Percentiles rank a stretch among this genome's conserved stretches.
These are phyloP conservation scores for Anisodus acutangulus DNA, from an alignment of 257 asterid genomes.

Conservation along the genomic window DNA sequence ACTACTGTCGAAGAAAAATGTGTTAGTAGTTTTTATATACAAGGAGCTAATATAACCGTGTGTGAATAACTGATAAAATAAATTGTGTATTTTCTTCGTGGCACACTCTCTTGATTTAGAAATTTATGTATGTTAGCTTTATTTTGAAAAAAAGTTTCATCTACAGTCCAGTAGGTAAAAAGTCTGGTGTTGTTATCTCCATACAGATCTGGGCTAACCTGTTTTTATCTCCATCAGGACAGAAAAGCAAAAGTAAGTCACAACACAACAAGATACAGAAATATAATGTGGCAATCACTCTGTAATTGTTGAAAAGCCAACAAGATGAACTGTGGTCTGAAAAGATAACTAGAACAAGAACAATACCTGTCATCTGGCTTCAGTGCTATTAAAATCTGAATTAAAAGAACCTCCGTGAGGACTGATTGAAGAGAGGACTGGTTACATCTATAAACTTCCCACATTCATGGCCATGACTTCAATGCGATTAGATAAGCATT, in stretches of 20 bases:
- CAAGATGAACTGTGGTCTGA: no score
- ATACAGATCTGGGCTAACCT: slow-evolving; percentile 29
- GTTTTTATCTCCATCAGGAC: not conserved
- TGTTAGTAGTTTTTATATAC: not conserved
- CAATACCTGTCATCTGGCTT: not conserved
- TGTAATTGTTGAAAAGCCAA: not conserved
- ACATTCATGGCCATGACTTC: no score
- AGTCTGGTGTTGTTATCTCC: slow-evolving; percentile 28
- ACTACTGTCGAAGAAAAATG: not conserved
- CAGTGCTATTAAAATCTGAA: not conserved
- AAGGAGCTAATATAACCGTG: not conserved
- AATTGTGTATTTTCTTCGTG: not conserved
- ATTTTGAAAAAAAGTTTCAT: not conserved
- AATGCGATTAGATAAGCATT: no score
- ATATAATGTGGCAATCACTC: not conserved
- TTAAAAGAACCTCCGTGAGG: no score
- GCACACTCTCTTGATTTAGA: no score
- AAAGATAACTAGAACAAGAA: not conserved
- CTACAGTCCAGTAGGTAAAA: slow-evolving; percentile 30
- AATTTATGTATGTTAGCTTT: no score
- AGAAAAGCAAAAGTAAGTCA: not conserved
- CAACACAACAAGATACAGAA: not conserved
- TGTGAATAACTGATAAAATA: not conserved
- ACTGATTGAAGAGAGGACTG: no score
- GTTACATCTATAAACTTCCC: no score